Percentiles rank a stretch among this genome's conserved stretches.
Conservation (phyloP, 352 stramenopile species). For the Globisporangium rhizosaccharum region DNA sequence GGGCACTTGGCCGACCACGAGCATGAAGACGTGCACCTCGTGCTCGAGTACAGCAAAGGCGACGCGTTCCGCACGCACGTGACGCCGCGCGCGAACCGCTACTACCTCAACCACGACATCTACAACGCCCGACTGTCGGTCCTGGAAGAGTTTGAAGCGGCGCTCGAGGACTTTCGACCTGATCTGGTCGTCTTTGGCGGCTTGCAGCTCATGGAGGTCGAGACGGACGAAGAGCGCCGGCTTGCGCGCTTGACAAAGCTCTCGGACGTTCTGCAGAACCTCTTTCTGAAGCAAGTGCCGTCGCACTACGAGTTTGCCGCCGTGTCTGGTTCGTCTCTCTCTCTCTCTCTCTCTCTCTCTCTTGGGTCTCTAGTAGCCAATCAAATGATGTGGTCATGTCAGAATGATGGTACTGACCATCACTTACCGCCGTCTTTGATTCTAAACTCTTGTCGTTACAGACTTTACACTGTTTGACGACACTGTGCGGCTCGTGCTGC, state of each 20-base stretch:
- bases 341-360: background rate
- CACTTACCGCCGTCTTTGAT: background rate
- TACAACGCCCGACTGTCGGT: conserved; percentile 78
- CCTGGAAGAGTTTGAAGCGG: conserved; percentile 67
- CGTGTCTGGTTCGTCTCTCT: conserved; percentile 39
- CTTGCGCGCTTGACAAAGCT: conserved; percentile 53
- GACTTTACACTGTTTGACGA: conserved; percentile 83
- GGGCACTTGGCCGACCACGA: conserved; percentile 50
- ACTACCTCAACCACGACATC: conserved; percentile 85
- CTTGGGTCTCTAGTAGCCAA: background rate
- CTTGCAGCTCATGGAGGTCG: conserved; percentile 82
- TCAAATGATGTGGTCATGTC: background rate
- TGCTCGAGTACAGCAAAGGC: conserved; percentile 70
- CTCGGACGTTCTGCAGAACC: conserved; percentile 64
- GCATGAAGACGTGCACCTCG: conserved; percentile 75
- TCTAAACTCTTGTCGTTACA: conserved; percentile 2
- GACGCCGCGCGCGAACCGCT: conserved; percentile 72
- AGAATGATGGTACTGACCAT: background rate
- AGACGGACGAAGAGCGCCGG: conserved; percentile 51
- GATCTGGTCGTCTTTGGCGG: conserved; percentile 79
- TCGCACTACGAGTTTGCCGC: conserved; percentile 83
- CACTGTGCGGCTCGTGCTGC: conserved; percentile 69
- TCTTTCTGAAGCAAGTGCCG: conserved; percentile 50
- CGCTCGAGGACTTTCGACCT: conserved; percentile 48
- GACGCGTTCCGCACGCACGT: conserved; percentile 54